Evolutionary conservation across 345 rosid genomes (phyloP), one percentile per base, ranked within the genome.

Genomic region (Salix viminalis): DNA sequence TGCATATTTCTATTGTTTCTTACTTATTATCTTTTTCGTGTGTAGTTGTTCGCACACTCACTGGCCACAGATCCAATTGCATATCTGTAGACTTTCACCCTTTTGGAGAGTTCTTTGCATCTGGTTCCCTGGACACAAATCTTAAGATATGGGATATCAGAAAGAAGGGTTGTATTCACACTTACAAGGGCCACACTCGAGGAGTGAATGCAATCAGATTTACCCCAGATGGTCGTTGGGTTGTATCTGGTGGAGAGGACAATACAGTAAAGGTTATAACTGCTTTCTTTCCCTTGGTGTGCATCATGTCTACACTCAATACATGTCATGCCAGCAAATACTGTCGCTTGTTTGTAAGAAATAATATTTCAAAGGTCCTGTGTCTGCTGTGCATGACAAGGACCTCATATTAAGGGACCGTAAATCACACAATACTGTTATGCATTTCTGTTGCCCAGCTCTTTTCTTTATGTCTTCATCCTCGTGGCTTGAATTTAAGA

Each of bases 181-280:
- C 99, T 18, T 96, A 93, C 89, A 96, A 96, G 86, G 99, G 98
- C 79, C 99, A 96, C 77, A 93, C 98, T 61, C 91, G 99, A 67
- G 99, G 99, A 19, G 98, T 96, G 76, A 96, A 85, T 90, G 93
- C 93, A 73, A 89, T 96, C 76, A 91, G 99, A 85, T 96, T 93
- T 80, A 96, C 99, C 74, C 99, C 99, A 37, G 98, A 96, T 86
- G 99, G 99, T 48, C 98, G 99, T 34, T 96, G 99, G 99, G 94
- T 96, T 84, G 99, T 96, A 50, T 96, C 99, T 28, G 98, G 99
- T 77, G 99, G 99, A 61, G 97, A 96, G 82, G 99, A 96, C 87
- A 90, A 93, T 79, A 88, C 88, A 50, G 96, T 96, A 48, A 96
- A 96, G 98, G 99, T 96, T 79, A 64, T 83, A 62, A 42, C 78